Conservation (phyloP, 108 stramenopile species). For the Nannochloropsis granulata region DNA sequence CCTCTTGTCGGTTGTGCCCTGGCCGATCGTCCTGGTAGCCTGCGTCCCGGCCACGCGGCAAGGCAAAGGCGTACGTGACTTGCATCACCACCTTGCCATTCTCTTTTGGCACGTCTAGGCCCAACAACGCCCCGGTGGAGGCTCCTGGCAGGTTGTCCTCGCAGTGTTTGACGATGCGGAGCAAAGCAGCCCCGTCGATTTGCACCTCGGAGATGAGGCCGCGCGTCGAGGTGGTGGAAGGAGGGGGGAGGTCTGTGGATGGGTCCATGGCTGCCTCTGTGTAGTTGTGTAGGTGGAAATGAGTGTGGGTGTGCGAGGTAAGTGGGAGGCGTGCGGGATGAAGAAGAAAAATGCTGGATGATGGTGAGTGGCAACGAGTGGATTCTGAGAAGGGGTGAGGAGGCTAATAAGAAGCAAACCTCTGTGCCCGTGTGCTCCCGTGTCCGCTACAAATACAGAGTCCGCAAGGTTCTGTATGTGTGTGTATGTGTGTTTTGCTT, state of each 20-base stretch:
- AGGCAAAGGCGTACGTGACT: slow-evolving; percentile 80
- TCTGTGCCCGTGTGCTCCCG: no score
- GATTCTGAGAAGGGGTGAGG: no score
- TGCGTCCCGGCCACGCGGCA: slow-evolving; percentile 48
- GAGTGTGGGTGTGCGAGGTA: no score
- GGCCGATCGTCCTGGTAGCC: background rate
- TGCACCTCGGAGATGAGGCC: background rate
- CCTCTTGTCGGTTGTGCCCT: slow-evolving; percentile 1
- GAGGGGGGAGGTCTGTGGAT: background rate
- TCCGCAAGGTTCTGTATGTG: no score
- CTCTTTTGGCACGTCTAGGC: slow-evolving; percentile 48
- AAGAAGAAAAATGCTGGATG: no score
- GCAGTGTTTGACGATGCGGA: slow-evolving; percentile 97
- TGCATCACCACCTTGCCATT: slow-evolving; percentile 51
- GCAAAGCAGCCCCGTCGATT: slow-evolving; percentile 29
- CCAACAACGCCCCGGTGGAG: slow-evolving; percentile 86
- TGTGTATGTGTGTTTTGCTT: no score
- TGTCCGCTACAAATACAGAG: no score
- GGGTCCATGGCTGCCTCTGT: background rate
- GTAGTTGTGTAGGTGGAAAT: no score
- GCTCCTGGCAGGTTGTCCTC: slow-evolving; percentile 76
- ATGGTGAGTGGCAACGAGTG: no score
- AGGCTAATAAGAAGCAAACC: no score
- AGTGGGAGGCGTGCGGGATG: no score
- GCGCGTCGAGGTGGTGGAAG: background rate